Evolutionary conservation across 768 basidiomycete genomes (phyloP), one percentile per base, ranked within the genome.

Genomic region (Tylopilus balloui): DNA sequence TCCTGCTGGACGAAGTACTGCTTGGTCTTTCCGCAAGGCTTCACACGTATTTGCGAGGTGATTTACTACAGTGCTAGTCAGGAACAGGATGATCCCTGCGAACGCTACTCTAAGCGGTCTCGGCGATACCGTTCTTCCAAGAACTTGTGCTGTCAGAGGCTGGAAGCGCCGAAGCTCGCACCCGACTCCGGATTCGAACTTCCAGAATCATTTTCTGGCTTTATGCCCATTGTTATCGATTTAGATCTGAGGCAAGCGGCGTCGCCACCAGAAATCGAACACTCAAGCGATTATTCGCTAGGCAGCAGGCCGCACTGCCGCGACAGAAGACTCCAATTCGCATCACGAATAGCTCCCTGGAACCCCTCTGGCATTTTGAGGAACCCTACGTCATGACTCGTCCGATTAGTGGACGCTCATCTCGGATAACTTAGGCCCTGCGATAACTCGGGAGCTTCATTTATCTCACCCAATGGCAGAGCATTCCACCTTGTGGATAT

Each of bases 401-500:
- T 50, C 23, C 28, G 21, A 23, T 11, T 29, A 35, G 21, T 28
- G 39, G 20, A 37, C 23, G 8, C 37, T 27, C 42, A 23, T 42
- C 40, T 24, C 45, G 38, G 48, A 53, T 47, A 44, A 42, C 14
- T 23, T 13, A 12, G 10, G 19, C 19, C 35, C 19, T 4, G 11
- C 11, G 19, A 36, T 36, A 12, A 5, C 35, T 11, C 8, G 35
- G 35, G 17, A 36, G 35, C 31, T 46, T 28, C 45, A 41, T 47
- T 55, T 23, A 9, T 27, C 23, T 27, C 32, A 10, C 32, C 19
- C 23, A n/a, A n/a, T n/a, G n/a, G n/a, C n/a, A 19, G 45, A 34
- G 27, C 5, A 29, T 38, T 46, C 36, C 34, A 46, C 38, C 35
- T 17, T 11, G 36, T 50, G 59, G 45, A 42, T 53, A 42, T 25